These are phyloP conservation scores for Zygoascus hellenicus DNA, from an alignment of 1,139 yeast species.

Conservation along the genomic window DNA sequence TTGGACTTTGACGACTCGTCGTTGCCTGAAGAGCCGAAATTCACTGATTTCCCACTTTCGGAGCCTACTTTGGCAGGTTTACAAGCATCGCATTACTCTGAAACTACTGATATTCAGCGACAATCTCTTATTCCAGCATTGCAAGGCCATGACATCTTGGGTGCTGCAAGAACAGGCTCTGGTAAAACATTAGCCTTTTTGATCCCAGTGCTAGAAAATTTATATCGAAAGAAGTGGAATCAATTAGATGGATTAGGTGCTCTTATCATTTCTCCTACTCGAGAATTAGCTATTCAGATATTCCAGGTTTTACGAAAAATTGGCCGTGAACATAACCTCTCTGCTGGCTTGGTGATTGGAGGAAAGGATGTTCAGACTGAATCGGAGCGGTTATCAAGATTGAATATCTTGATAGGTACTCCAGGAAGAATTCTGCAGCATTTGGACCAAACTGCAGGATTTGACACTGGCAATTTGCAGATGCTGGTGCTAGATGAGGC, in stretches of 20 bases:
- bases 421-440: slow-evolving; percentile 96
- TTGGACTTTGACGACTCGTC: slow-evolving; percentile 21
- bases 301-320: slow-evolving; percentile 83
- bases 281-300: slow-evolving; percentile 91
- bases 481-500: slow-evolving; percentile 90
- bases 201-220: slow-evolving; percentile 72
- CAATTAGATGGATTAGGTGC: slow-evolving; percentile 93
- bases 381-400: slow-evolving; percentile 72
- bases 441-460: slow-evolving; percentile 86
- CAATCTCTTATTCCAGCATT: slow-evolving; percentile 72
- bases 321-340: slow-evolving; percentile 72
- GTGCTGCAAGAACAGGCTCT: slow-evolving; percentile 94
- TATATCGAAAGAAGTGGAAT: slow-evolving; percentile 72
- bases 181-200: slow-evolving; percentile 93
- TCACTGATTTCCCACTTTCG: slow-evolving; percentile 68
- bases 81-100: slow-evolving; percentile 57
- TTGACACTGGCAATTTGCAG: slow-evolving; percentile 75
- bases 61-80: slow-evolving; percentile 63
- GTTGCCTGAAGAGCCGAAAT: slow-evolving; percentile 19
- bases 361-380: slow-evolving; percentile 91
- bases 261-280: slow-evolving; percentile 81
- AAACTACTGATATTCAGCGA: slow-evolving; percentile 81
- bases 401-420: slow-evolving; percentile 88
- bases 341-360: slow-evolving; percentile 95
- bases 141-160: slow-evolving; percentile 78